A percentile compares a stretch with the other conserved stretches of the same genome.
These are phyloP conservation scores for Calocybe gangraenosa DNA, from an alignment of 768 basidiomycete genomes.

Conservation along the genomic window DNA sequence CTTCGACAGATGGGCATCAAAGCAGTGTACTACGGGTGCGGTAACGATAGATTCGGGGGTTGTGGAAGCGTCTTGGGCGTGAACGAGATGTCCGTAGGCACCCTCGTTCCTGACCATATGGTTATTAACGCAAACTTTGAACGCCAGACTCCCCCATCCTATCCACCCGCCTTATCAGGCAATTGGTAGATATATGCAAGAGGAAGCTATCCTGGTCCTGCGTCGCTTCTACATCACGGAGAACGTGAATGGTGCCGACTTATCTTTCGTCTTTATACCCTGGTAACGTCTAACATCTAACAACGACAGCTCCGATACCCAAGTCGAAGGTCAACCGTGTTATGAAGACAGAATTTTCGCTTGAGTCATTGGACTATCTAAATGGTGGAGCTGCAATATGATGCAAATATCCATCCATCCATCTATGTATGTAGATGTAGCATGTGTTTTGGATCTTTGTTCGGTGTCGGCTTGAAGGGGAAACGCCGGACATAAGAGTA, in stretches of 20 bases:
- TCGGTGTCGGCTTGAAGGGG: too few relatives aligned
- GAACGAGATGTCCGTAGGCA: constrained; percentile 57
- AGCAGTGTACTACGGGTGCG: constrained; percentile 89
- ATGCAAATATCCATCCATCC: too few relatives aligned
- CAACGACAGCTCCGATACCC: constrained; percentile 75
- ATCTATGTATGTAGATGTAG: too few relatives aligned
- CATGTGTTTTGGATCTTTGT: too few relatives aligned
- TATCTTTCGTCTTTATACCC: neutral
- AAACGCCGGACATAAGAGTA: too few relatives aligned
- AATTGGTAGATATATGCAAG: constrained; percentile 68
- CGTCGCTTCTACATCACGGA: constrained; percentile 91
- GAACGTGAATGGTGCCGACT: constrained; percentile 72
- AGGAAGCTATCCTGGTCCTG: constrained; percentile 83
- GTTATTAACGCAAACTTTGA: constrained; percentile 4
- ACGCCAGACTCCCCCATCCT: constrained; percentile 61
- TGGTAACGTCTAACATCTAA: constrained; percentile 11
- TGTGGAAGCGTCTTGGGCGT: constrained; percentile 93
- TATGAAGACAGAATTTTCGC: constrained; percentile 75
- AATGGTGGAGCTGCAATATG: too few relatives aligned
- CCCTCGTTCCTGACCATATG: neutral
- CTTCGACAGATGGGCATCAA: constrained; percentile 90
- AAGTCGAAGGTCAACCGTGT: constrained; percentile 81
- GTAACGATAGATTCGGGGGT: constrained; percentile 94
- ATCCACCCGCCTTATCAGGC: constrained; percentile 73
- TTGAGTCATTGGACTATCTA: too few relatives aligned